A percentile compares a stretch with the other conserved stretches of the same genome.
Conservation (phyloP, 2,329 filamentous ascomycete species). For the Ophiostoma novo-ulmi region DNA sequence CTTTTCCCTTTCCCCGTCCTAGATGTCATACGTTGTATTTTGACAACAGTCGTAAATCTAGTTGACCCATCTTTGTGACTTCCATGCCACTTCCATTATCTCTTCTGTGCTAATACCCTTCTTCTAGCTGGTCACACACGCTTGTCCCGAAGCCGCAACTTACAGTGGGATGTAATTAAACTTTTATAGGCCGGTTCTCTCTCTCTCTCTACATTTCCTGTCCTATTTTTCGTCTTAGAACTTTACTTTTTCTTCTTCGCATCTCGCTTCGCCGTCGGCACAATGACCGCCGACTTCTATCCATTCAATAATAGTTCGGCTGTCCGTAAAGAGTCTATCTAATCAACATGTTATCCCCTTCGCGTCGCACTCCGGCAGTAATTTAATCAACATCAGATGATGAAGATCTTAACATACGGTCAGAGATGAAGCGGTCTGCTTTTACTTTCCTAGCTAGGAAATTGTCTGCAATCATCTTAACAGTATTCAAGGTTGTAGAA, state of each 20-base stretch:
- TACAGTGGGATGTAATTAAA: background rate
- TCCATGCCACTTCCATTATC: too few species aligned
- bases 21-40: background rate
- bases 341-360: too few species aligned
- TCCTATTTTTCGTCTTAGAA: too few species aligned
- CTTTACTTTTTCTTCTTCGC: background rate
- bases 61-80: too few species aligned
- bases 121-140: background rate
- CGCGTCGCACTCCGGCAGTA: too few species aligned
- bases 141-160: background rate
- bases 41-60: too few species aligned
- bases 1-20: conserved; percentile 3
- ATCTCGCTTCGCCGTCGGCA: background rate
- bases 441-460: background rate
- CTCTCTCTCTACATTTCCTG: too few species aligned
- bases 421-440: background rate
- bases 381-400: too few species aligned
- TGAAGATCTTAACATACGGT: background rate
- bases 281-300: background rate
- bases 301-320: background rate
- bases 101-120: background rate
- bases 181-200: background rate
- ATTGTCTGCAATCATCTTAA: background rate
- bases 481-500: background rate
- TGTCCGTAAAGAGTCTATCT: background rate